These are phyloP conservation scores for Nyctanthes arbortristis DNA, from an alignment of 257 asterid genomes.

Conservation along the genomic window DNA sequence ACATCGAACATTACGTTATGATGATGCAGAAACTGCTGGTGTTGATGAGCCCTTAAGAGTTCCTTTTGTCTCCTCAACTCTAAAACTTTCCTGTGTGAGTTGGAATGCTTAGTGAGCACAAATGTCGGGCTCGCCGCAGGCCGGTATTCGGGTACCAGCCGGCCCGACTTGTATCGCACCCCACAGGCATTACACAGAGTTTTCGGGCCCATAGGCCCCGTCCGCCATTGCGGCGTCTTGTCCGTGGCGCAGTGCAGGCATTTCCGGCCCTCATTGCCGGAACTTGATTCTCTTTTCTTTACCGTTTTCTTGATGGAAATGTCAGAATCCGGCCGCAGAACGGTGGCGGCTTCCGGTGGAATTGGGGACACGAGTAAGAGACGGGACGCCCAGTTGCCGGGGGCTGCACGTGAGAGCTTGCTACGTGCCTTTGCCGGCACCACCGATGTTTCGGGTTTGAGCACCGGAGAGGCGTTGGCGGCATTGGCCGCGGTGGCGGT, in stretches of 20 bases:
- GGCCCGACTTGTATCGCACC: slow-evolving; percentile 58
- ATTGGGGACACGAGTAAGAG: slow-evolving; percentile 37
- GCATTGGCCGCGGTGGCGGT: slow-evolving; percentile 19
- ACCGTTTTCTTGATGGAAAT: background rate
- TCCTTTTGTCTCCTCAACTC: slow-evolving; percentile 65
- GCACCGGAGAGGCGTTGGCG: background rate
- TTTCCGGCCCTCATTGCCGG: slow-evolving; percentile 36
- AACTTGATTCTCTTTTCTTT: slow-evolving; percentile 24
- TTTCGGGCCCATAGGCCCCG: slow-evolving; percentile 70
- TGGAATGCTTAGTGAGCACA: slow-evolving; percentile 53
- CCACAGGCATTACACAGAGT: slow-evolving; percentile 69
- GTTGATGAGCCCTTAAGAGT: slow-evolving; percentile 35
- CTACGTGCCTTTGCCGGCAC: slow-evolving; percentile 65
- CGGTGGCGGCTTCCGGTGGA: slow-evolving; percentile 23
- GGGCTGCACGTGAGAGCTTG: slow-evolving; percentile 61
- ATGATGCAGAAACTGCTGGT: slow-evolving; percentile 42
- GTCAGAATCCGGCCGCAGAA: slow-evolving; percentile 33
- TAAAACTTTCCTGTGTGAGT: slow-evolving; percentile 59
- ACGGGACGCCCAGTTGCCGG: slow-evolving; percentile 62
- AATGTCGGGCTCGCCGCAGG: slow-evolving; percentile 68
- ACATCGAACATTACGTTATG: slow-evolving; percentile 45
- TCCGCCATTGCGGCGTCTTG: slow-evolving; percentile 69
- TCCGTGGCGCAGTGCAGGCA: slow-evolving; percentile 62
- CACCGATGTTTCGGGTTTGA: slow-evolving; percentile 42
- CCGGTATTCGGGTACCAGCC: slow-evolving; percentile 64